A percentile compares a stretch with the other conserved stretches of the same genome.
phyloP scores from a whole-genome alignment of 2,329 filamentous ascomycete species.

The Apiospora rasikravindrae region DNA sequence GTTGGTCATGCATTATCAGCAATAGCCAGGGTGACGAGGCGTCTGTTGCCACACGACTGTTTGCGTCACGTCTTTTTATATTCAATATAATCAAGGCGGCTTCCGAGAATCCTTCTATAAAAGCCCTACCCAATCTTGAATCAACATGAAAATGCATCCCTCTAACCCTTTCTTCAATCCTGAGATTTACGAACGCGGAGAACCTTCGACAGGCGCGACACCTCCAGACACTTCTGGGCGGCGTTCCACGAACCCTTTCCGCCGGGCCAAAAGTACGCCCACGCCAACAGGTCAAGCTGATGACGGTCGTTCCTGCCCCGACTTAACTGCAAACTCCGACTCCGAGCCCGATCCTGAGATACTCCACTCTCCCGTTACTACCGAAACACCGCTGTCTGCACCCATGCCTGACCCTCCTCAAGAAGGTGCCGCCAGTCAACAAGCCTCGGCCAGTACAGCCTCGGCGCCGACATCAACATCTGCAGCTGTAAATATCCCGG shows the following conservation, averaged over 20 bases:
- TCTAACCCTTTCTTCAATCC: slow-evolving; percentile 7
- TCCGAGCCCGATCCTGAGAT: background rate
- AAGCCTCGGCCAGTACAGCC: background rate
- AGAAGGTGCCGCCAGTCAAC: background rate
- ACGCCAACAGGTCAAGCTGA: background rate
- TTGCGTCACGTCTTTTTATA: background rate
- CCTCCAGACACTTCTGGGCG: background rate
- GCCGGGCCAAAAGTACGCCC: background rate
- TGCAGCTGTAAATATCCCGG: background rate
- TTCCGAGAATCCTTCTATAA: background rate
- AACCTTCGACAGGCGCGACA: background rate
- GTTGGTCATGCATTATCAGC: background rate
- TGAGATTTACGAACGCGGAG: background rate
- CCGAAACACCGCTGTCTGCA: background rate
- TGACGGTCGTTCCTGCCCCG: background rate
- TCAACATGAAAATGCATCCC: background rate
- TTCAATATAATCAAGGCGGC: background rate
- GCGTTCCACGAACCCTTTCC: background rate
- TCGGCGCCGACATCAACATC: background rate
- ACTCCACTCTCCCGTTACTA: background rate
- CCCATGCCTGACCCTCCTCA: background rate
- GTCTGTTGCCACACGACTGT: background rate
- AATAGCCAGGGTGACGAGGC: background rate
- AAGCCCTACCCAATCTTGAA: background rate
- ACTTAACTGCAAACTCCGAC: background rate